A percentile compares a stretch with the other conserved stretches of the same genome.
Evolutionary conservation across 345 rosid species (phyloP).

Genomic region (Gossypium thurberi): DNA sequence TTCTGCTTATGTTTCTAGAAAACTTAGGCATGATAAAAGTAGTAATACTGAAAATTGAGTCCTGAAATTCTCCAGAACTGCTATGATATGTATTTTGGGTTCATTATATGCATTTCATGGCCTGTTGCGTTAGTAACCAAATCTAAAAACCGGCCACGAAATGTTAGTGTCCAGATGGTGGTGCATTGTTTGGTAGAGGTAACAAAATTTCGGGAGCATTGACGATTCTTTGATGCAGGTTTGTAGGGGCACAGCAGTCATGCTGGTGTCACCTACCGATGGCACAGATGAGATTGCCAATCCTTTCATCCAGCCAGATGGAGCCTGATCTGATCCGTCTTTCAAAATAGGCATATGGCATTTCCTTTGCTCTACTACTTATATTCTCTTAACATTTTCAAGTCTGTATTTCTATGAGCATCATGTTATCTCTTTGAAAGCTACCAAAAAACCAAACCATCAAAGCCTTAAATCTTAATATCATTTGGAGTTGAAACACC

Average conservation of each 20-base stretch:
- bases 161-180: neutral
- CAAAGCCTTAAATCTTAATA: neutral
- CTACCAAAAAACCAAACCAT: neutral
- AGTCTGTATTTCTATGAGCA: neutral
- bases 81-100: neutral
- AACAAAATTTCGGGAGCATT: neutral
- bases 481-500: neutral
- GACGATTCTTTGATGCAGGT: conserved; percentile 40
- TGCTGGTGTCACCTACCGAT: conserved; percentile 97
- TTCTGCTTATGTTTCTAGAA: neutral
- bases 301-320: conserved; percentile 85
- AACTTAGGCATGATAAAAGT: neutral
- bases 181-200: neutral
- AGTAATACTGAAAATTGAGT: neutral
- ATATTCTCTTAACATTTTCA: neutral
- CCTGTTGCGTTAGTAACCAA: neutral
- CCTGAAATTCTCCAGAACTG: neutral
- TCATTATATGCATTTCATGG: neutral
- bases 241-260: conserved; percentile 96
- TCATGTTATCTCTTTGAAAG: neutral
- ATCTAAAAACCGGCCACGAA: no score
- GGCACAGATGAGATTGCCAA: conserved; percentile 98
- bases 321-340: conserved; percentile 39
- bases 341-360: neutral
- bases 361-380: neutral